Percentiles rank a stretch among this genome's conserved stretches.
Conservation (phyloP, 2,329 filamentous ascomycete genomes). For the Curvularia sp. region DNA sequence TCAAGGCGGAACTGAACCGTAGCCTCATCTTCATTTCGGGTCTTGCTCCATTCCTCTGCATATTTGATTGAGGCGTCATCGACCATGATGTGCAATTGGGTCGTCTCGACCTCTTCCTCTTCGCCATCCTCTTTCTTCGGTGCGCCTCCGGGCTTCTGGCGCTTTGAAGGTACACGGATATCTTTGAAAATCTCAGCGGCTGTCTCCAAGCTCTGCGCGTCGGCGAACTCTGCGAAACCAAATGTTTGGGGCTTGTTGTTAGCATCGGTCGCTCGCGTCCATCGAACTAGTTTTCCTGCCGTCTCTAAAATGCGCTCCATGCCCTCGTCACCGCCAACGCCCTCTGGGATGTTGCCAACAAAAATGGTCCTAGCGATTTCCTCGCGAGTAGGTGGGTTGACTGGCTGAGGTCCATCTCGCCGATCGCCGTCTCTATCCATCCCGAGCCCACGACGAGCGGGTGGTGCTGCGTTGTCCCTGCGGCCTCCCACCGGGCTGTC, state of each 20-base stretch:
- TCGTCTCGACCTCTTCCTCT: constrained; percentile 66
- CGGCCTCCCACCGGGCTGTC: constrained; percentile 56
- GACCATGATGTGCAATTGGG: constrained; percentile 71
- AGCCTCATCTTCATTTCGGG: constrained; percentile 67
- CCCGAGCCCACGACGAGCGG: constrained; percentile 63
- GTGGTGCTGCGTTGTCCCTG: constrained; percentile 55
- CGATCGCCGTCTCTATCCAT: constrained; percentile 66
- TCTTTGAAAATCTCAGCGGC: constrained; percentile 86
- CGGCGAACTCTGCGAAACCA: constrained; percentile 95
- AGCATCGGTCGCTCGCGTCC: constrained; percentile 81
- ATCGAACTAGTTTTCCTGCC: constrained; percentile 82
- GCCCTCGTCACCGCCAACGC: constrained; percentile 76
- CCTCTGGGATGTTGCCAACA: constrained; percentile 82
- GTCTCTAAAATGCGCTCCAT: constrained; percentile 79
- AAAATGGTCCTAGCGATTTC: constrained; percentile 93
- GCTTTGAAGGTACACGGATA: constrained; percentile 80
- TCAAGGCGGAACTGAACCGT: constrained; percentile 73
- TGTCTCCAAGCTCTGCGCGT: constrained; percentile 83
- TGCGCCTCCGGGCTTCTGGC: constrained; percentile 63
- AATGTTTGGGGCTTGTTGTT: constrained; percentile 85
- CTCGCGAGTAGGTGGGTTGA: constrained; percentile 84
- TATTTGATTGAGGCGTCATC: constrained; percentile 86
- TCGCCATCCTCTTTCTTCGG: constrained; percentile 52
- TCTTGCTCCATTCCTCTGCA: constrained; percentile 79
- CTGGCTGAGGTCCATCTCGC: constrained; percentile 70